Base-by-base conservation (phyloP, 306 rosid genomes). In the Cajanus cajan region DNA sequence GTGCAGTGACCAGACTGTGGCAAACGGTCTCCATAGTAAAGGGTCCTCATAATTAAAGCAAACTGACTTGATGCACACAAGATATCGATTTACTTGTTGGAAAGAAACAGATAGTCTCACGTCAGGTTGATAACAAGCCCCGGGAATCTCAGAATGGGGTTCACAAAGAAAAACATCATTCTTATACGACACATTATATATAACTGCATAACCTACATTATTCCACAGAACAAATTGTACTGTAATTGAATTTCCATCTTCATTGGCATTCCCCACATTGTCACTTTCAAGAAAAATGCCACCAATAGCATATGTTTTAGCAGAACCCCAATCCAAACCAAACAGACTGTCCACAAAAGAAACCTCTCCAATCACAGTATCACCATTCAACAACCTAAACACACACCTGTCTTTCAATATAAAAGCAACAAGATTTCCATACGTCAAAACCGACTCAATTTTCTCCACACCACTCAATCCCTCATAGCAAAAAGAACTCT, bases 31-130 rank as follows among this genome's bases (percentile, higher is more conserved):
- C 97, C 95, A 92, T 64, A 80, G 85, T 59, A 78, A 79, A 77
- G 96, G 93, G 63, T 92, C 92, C 84, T 90, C 95, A 48, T 77
- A 73, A 65, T 66, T 82, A 80, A 88, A 68, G 84, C 95, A 87
- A 73, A 83, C 79, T 68, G 98, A 92, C 69, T 90, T 88, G 76
- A 88, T 67, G 45, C 95, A 83, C 33, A 92, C 74, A 82, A 94
- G 79, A 81, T 81, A 81, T 54, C 50, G 82, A 78, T 70, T 78
- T 79, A 91, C 68, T 78, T 87, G 92, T 68, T 71, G 82, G 51
- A 89, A 95, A 74, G 50, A 81, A 74, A 82, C 8, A 25, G 91
- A 88, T 54, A 79, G 78, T 74, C 87, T 84, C 74, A 12, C 65
- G 71, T 87, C 89, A 70, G 83, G 74, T 19, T 84, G 73, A 87